Percentiles rank a stretch among this genome's conserved stretches.
These are phyloP conservation scores for Aspergillus coremiiformis DNA, from an alignment of 495 filamentous ascomycete species.

Conservation along the genomic window DNA sequence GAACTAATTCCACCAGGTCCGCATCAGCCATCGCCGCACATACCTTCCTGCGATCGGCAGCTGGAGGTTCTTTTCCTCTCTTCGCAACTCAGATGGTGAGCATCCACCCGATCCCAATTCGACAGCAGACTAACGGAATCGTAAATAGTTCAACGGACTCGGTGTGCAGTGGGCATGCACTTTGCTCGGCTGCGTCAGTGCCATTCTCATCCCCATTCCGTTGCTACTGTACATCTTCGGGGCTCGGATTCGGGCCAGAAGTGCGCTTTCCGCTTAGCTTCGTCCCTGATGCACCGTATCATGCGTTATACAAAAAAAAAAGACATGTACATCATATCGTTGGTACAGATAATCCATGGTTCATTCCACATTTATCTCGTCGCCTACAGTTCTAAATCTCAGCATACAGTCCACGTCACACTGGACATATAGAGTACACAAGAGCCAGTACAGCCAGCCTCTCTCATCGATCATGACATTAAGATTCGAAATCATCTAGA, in stretches of 20 bases:
- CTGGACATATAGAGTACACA: too few species aligned
- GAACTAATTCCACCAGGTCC: constrained; percentile 29
- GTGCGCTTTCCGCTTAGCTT: neutral
- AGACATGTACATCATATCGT: neutral
- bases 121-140: neutral
- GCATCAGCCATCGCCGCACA: constrained; percentile 69
- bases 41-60: constrained; percentile 52
- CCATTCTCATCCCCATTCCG: constrained; percentile 27
- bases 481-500: too few species aligned
- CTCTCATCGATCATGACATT: too few species aligned
- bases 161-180: constrained; percentile 54
- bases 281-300: neutral
- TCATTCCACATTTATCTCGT: too few species aligned
- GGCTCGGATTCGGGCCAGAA: constrained; percentile 4
- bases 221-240: constrained; percentile 28
- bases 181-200: constrained; percentile 47
- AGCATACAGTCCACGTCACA: too few species aligned
- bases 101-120: neutral
- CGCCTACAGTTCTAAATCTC: too few species aligned
- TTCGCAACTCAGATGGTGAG: constrained; percentile 30
- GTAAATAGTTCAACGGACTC: constrained; percentile 44
- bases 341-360: too few species aligned
- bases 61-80: constrained; percentile 50
- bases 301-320: neutral
- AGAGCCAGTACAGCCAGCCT: too few species aligned